A percentile compares a stretch with the other conserved stretches of the same genome.
Evolutionary conservation across 305 asterid genomes (phyloP).

Genomic region (Rubia peregrina): DNA sequence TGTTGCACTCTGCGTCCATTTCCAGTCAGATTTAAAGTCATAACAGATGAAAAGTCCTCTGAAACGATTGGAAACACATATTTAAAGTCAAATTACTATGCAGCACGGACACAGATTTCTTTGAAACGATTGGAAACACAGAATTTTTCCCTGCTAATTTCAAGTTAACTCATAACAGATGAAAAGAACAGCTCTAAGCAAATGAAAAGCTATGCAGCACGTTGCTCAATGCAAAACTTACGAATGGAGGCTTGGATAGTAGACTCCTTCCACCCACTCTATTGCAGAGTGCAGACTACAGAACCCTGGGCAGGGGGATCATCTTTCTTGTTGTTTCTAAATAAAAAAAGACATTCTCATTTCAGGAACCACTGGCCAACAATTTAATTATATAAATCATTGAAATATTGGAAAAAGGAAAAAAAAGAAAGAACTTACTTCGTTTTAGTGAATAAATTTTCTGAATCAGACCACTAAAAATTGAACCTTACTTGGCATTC

Average conservation of each 20-base stretch:
- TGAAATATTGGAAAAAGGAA: conserved; percentile 7
- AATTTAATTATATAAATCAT: conserved; percentile 3
- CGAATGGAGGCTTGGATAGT: conserved; percentile 94
- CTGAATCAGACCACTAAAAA: no score
- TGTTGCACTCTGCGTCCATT: not conserved
- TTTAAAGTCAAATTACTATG: no score
- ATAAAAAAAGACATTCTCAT: conserved; percentile 15
- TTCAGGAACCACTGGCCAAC: conserved; percentile 9
- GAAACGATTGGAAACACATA: no score
- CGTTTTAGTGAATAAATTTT: conserved; percentile 32
- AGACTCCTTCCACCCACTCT: conserved; percentile 75
- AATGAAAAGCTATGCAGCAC: not conserved
- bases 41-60: no score
- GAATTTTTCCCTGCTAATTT: not conserved
- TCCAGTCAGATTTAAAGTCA: not conserved
- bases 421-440: conserved; percentile 41
- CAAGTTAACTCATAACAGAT: not conserved
- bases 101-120: no score
- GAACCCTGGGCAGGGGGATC: conserved; percentile 76
- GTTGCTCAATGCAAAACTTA: conserved; percentile 32
- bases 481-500: conserved; percentile 70
- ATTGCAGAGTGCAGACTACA: conserved; percentile 50
- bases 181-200: not conserved
- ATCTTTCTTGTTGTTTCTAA: conserved; percentile 59
- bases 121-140: no score